Evolutionary conservation across 2,329 filamentous ascomycete genomes (phyloP).

Genomic region (Colletotrichum phormii): DNA sequence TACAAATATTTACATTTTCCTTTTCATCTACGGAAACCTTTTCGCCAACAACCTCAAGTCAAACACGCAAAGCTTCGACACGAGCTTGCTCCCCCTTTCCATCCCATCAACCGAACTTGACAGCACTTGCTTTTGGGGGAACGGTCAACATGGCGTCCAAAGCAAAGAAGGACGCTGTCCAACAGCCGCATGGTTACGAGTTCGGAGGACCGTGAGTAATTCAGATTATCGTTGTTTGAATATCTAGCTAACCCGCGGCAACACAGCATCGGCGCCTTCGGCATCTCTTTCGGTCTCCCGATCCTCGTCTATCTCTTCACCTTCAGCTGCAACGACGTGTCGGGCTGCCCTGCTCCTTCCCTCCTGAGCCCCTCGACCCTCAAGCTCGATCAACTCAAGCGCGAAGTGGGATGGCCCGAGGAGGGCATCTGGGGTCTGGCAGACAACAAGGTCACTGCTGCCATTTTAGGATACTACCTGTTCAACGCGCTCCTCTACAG

Average conservation of each 20-base stretch:
- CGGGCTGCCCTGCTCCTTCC: conserved; percentile 89
- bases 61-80: not conserved
- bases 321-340: conserved; percentile 92
- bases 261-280: conserved; percentile 74
- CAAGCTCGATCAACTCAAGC: conserved; percentile 77
- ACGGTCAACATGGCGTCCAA: conserved; percentile 46
- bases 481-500: conserved; percentile 81
- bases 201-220: conserved; percentile 63
- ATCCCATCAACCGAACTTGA: not conserved
- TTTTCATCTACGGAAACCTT: not conserved
- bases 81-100: not conserved
- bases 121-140: not conserved
- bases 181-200: conserved; percentile 59
- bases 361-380: conserved; percentile 79
- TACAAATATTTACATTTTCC: not conserved
- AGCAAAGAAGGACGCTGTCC: conserved; percentile 42
- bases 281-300: conserved; percentile 84
- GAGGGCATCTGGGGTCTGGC: conserved; percentile 77
- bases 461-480: conserved; percentile 81
- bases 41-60: not conserved
- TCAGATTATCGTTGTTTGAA: fast-evolving
- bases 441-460: conserved; percentile 76
- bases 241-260: not conserved
- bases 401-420: conserved; percentile 83
- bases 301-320: conserved; percentile 81